Percentiles rank a stretch among this genome's conserved stretches.
Conservation (phyloP, 2,329 filamentous ascomycete genomes). For the Penicillium sp. region DNA sequence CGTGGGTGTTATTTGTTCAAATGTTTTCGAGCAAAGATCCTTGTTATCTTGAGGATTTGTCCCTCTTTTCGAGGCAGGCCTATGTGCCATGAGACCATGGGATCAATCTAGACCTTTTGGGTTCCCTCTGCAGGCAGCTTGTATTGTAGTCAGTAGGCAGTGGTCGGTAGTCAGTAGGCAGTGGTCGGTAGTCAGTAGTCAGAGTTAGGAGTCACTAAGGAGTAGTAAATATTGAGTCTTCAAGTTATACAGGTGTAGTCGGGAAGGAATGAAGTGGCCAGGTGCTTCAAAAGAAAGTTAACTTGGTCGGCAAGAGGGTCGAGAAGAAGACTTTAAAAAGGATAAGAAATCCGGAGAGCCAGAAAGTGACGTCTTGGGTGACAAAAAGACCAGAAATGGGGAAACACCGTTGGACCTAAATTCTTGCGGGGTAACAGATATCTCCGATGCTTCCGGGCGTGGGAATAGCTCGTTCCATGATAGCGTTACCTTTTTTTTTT, state of each 20-base stretch:
- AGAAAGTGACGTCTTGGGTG: background rate
- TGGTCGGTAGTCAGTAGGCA: too few species aligned
- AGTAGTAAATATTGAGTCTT: too few species aligned
- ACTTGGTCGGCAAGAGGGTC: background rate
- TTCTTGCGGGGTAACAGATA: background rate
- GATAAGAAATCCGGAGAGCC: background rate
- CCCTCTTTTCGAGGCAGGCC: background rate
- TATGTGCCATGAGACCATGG: conserved; percentile 1
- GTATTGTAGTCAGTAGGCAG: background rate
- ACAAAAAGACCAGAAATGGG: background rate
- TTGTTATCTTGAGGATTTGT: background rate
- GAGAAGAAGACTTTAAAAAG: background rate
- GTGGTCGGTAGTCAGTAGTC: background rate
- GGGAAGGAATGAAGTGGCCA: background rate
- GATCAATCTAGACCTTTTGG: background rate
- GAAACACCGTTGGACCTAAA: background rate
- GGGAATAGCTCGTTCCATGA: background rate
- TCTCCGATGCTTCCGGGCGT: background rate
- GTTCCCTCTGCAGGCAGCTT: background rate
- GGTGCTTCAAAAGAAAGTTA: background rate
- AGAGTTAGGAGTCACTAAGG: background rate
- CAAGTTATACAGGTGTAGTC: background rate
- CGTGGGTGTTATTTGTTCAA: background rate
- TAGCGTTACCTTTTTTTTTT: background rate
- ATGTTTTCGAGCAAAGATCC: background rate